Evolutionary conservation across 495 filamentous ascomycete species (phyloP).

Genomic region (Neurospora hispaniola): DNA sequence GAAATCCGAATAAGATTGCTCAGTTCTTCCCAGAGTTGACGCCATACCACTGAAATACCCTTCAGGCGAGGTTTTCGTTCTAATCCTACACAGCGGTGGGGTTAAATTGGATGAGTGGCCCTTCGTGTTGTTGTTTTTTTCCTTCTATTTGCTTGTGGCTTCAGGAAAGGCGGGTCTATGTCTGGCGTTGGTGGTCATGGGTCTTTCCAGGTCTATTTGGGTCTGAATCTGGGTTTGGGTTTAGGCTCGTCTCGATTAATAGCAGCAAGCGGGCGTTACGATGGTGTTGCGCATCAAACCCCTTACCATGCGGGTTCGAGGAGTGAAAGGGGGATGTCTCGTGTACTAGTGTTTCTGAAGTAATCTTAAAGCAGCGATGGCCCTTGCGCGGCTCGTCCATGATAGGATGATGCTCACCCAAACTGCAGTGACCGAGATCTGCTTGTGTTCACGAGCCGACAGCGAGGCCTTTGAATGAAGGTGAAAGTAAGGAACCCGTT

Average conservation of each 20-base stretch:
- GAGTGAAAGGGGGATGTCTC: not conserved
- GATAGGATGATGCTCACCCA: not conserved
- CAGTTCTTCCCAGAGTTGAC: slow-evolving; percentile 27
- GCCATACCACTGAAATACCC: not conserved
- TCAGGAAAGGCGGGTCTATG: not conserved
- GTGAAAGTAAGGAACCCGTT: not conserved
- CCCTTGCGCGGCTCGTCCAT: not conserved
- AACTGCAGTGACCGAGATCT: not conserved
- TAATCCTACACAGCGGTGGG: not conserved
- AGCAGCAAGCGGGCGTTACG: not conserved
- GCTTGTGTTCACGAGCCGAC: not conserved
- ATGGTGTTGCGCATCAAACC: not conserved
- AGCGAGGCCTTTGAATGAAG: not conserved
- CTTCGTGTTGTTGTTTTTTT: not conserved
- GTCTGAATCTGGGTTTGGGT: not conserved
- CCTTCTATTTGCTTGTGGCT: not conserved
- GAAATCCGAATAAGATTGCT: slow-evolving; percentile 28
- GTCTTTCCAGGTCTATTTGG: not conserved
- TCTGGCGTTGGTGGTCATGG: not conserved
- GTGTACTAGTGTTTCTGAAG: not conserved
- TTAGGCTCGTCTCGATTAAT: not conserved
- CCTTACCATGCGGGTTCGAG: not conserved
- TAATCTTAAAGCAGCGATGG: not conserved
- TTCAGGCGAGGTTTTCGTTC: not conserved
- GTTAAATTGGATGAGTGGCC: not conserved